These are phyloP conservation scores for Termitomyces eurrhizus DNA, from an alignment of 768 basidiomycete genomes.

Conservation along the genomic window DNA sequence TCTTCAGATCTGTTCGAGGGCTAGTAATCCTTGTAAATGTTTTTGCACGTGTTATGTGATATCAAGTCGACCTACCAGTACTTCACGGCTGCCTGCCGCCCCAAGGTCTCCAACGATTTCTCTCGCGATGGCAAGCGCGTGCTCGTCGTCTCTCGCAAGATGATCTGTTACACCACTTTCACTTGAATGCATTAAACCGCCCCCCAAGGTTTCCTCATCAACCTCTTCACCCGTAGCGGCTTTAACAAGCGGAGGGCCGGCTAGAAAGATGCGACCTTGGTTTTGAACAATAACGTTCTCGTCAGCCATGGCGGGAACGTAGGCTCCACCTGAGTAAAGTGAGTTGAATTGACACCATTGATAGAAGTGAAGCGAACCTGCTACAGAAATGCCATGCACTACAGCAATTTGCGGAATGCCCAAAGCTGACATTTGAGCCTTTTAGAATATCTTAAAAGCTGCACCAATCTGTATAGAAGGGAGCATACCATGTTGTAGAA, in stretches of 20 bases:
- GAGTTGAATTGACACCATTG: not conserved
- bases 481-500: slow-evolving; percentile 90
- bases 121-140: slow-evolving; percentile 77
- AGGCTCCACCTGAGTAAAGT: slow-evolving; percentile 66
- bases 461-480: not conserved
- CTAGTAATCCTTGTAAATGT: slow-evolving; percentile 27
- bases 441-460: not conserved
- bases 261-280: slow-evolving; percentile 91
- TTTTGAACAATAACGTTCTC: slow-evolving; percentile 89
- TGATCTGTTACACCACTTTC: slow-evolving; percentile 92
- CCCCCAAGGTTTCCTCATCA: slow-evolving; percentile 89
- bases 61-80: slow-evolving; percentile 36
- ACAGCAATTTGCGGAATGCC: slow-evolving; percentile 90
- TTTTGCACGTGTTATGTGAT: not conserved
- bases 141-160: slow-evolving; percentile 79
- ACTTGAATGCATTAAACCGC: slow-evolving; percentile 86
- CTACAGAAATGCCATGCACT: slow-evolving; percentile 93
- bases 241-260: slow-evolving; percentile 91
- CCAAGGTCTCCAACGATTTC: slow-evolving; percentile 77
- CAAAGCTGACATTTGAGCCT: slow-evolving; percentile 92
- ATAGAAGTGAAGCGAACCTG: slow-evolving; percentile 40
- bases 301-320: slow-evolving; percentile 96
- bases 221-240: slow-evolving; percentile 93
- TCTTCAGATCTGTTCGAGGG: slow-evolving; percentile 59
- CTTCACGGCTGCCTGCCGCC: slow-evolving; percentile 47